These are phyloP conservation scores for Lachnellula arida DNA, from an alignment of 2,329 filamentous ascomycete genomes.

Conservation along the genomic window DNA sequence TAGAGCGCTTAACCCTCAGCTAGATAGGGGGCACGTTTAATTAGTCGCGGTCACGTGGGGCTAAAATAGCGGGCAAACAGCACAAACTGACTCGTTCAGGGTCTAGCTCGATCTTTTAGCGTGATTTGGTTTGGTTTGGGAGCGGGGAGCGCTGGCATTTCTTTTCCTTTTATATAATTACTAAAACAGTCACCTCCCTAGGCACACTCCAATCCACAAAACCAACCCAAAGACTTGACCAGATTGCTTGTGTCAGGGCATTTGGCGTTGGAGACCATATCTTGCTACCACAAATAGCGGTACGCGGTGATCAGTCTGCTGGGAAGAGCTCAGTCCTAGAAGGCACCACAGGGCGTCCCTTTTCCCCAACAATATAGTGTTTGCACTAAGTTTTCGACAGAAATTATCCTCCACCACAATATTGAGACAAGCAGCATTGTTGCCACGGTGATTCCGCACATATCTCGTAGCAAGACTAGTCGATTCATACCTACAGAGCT, in stretches of 20 bases:
- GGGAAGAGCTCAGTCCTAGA: constrained; percentile 34
- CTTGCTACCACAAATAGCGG: constrained; percentile 41
- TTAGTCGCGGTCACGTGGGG: no score
- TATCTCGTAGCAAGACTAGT: constrained; percentile 33
- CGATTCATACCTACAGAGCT: constrained; percentile 36
- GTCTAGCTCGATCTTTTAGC: no score
- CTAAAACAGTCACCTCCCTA: neutral
- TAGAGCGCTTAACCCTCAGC: no score
- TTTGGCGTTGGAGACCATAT: constrained; percentile 19
- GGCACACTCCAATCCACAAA: constrained; percentile 5
- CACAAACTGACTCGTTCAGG: no score
- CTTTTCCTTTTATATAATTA: no score
- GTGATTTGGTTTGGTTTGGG: no score
- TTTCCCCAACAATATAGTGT: constrained; percentile 36
- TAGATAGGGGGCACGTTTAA: no score
- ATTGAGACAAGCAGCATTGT: constrained; percentile 6
- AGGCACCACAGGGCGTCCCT: constrained; percentile 31
- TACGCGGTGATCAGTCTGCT: constrained; percentile 15
- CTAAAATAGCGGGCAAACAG: no score
- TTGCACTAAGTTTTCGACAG: constrained; percentile 40
- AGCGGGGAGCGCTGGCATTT: no score
- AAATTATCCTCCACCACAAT: constrained; percentile 35
- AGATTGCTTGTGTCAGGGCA: constrained; percentile 6
- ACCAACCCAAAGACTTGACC: constrained; percentile 6
- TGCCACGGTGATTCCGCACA: constrained; percentile 15